phyloP scores from a whole-genome alignment of 768 basidiomycete genomes.

The Leucocoprinus leucothites region DNA sequence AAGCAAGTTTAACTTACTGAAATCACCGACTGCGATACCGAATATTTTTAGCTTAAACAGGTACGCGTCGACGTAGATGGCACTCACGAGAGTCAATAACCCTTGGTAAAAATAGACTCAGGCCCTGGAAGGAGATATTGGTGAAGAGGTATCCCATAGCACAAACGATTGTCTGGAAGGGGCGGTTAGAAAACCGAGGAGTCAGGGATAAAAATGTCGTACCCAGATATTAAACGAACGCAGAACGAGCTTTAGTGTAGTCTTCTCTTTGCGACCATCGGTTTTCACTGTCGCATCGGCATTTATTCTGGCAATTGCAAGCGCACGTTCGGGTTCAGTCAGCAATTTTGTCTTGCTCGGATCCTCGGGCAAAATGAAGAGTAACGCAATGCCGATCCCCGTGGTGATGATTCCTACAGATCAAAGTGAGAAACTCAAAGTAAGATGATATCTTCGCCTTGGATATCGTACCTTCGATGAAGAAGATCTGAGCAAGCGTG shows the following conservation, averaged over 20 bases:
- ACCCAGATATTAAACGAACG: slow-evolving; percentile 19
- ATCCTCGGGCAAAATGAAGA: slow-evolving; percentile 26
- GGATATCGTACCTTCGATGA: slow-evolving; percentile 33
- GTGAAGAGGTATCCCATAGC: slow-evolving; percentile 29
- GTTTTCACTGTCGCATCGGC: slow-evolving; percentile 21
- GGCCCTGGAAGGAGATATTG: slow-evolving; percentile 42
- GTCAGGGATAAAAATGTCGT: background rate
- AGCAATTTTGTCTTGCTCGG: slow-evolving; percentile 25
- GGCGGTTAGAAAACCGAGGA: background rate
- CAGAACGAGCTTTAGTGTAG: slow-evolving; percentile 4
- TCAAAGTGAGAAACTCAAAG: background rate
- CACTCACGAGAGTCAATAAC: slow-evolving; percentile 41
- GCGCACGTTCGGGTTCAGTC: slow-evolving; percentile 23
- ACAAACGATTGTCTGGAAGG: slow-evolving; percentile 26
- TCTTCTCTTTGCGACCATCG: slow-evolving; percentile 13
- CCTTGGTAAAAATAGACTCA: slow-evolving; percentile 45
- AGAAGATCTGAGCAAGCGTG: slow-evolving; percentile 29
- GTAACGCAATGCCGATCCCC: slow-evolving; percentile 22
- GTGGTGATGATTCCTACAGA: slow-evolving; percentile 25
- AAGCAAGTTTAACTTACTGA: slow-evolving; percentile 23
- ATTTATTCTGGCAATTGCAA: slow-evolving; percentile 27
- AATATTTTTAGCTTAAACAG: background rate
- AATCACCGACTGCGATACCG: slow-evolving; percentile 30
- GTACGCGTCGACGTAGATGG: background rate
- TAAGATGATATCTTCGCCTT: background rate